Conservation (phyloP, 2,329 filamentous ascomycete species). For the Lojkania enalia region DNA sequence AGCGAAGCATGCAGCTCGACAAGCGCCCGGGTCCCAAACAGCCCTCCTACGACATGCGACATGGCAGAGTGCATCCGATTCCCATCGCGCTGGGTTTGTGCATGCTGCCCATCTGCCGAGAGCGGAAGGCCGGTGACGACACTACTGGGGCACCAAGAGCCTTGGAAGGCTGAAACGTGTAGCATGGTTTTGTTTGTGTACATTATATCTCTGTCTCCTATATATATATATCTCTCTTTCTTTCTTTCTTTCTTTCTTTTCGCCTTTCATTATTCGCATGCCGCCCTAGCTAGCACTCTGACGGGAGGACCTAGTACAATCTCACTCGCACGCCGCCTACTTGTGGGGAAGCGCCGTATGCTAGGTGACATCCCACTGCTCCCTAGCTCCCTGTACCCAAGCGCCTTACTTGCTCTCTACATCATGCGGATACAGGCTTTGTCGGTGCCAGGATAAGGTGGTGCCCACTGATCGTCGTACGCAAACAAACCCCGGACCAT, state of each 20-base stretch:
- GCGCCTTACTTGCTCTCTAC: slow-evolving; percentile 20
- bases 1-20: slow-evolving; percentile 40
- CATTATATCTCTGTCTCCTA: too few relatives aligned
- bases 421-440: slow-evolving; percentile 27
- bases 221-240: too few relatives aligned
- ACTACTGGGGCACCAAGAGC: slow-evolving; percentile 16
- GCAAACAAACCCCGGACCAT: slow-evolving; percentile 22
- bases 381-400: slow-evolving; percentile 15
- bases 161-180: slow-evolving; percentile 25
- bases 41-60: slow-evolving; percentile 23
- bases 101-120: slow-evolving; percentile 21
- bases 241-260: too few relatives aligned
- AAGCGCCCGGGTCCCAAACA: slow-evolving; percentile 38
- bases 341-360: slow-evolving; percentile 9
- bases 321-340: too few relatives aligned
- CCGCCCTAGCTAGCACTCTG: too few relatives aligned
- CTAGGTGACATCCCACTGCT: slow-evolving; percentile 18
- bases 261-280: too few relatives aligned
- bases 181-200: too few relatives aligned
- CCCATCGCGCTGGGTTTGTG: slow-evolving; percentile 33
- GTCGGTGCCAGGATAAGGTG: slow-evolving; percentile 25
- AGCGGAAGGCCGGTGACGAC: slow-evolving; percentile 27
- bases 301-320: too few relatives aligned
- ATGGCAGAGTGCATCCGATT: slow-evolving; percentile 24
- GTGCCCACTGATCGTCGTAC: slow-evolving; percentile 30